Conservation (phyloP, 2,329 filamentous ascomycete genomes). For the Simplicillium aogashimaense region DNA sequence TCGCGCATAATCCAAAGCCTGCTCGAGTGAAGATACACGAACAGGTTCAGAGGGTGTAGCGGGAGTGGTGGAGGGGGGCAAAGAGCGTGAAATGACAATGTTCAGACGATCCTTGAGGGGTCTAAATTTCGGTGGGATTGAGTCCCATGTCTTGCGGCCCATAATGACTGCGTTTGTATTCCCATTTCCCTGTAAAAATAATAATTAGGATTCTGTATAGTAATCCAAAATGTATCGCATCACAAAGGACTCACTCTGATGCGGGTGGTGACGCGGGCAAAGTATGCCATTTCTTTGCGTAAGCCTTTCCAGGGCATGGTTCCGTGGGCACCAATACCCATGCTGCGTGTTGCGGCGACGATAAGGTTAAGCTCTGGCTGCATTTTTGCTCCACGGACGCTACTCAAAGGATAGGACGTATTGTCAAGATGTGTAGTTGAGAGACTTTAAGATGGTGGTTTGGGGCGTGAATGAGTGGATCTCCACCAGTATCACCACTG, state of each 20-base stretch:
- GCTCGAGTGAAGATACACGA: conserved; percentile 47
- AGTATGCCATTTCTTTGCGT: conserved; percentile 89
- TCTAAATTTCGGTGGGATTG: conserved; percentile 67
- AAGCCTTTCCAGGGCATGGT: conserved; percentile 82
- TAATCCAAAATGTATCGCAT: too few species aligned
- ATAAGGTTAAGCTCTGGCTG: conserved; percentile 69
- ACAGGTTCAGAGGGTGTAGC: conserved; percentile 32
- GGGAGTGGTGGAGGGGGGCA: conserved; percentile 7
- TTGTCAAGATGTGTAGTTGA: too few species aligned
- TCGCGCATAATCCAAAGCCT: conserved; percentile 40
- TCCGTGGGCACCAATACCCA: conserved; percentile 79
- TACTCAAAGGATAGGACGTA: background rate
- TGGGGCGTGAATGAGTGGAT: conserved; percentile 1
- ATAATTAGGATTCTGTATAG: too few species aligned
- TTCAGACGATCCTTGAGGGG: conserved; percentile 75
- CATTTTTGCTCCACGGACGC: background rate
- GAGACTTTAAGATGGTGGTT: background rate
- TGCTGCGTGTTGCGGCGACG: conserved; percentile 79
- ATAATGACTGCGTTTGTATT: conserved; percentile 75
- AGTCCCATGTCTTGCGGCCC: conserved; percentile 96
- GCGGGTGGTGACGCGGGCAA: conserved; percentile 78
- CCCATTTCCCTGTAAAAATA: background rate
- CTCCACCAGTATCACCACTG: background rate
- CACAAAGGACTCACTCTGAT: conserved; percentile 20
- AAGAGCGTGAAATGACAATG: conserved; percentile 62